phyloP scores from a whole-genome alignment of 305 asterid genomes.

The Rubia tinctorum region DNA sequence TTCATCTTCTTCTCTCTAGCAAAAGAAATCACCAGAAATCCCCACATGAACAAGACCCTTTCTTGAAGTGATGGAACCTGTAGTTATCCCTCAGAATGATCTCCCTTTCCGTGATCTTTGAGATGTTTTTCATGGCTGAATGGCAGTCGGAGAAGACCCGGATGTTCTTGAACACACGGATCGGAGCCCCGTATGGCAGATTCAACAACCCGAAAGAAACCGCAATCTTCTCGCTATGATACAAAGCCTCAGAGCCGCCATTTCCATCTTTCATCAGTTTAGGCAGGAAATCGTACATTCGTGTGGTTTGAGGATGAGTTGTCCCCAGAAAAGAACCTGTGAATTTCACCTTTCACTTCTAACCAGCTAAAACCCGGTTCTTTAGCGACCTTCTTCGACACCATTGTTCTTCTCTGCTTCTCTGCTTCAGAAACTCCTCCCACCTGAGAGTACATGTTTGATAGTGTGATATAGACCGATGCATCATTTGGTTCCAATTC shows the following conservation, averaged over 20 bases:
- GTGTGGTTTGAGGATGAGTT: slow-evolving; percentile 19
- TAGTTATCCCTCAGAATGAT: slow-evolving; percentile 23
- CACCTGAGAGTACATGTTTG: slow-evolving; percentile 26
- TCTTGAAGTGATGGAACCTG: slow-evolving; percentile 30
- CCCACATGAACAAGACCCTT: slow-evolving; percentile 25
- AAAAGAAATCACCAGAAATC: slow-evolving; percentile 20
- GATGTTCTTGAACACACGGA: slow-evolving; percentile 24
- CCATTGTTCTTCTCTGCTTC: slow-evolving; percentile 27
- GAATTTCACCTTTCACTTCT: slow-evolving; percentile 25
- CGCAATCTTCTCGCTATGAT: slow-evolving; percentile 28
- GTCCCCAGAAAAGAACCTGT: slow-evolving; percentile 32
- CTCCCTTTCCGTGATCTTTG: slow-evolving; percentile 16
- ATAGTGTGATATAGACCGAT: slow-evolving; percentile 30
- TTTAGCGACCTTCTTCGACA: slow-evolving; percentile 20
- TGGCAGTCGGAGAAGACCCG: slow-evolving; percentile 25
- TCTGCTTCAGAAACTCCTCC: slow-evolving; percentile 34
- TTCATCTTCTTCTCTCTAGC: neutral
- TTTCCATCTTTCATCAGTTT: slow-evolving; percentile 9
- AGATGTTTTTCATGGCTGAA: slow-evolving; percentile 20
- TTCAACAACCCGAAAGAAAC: slow-evolving; percentile 24
- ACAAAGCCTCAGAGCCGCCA: neutral
- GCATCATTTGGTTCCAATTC: slow-evolving; percentile 34
- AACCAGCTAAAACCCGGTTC: slow-evolving; percentile 46
- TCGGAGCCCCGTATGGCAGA: slow-evolving; percentile 20
- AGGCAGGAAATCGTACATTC: slow-evolving; percentile 14